These are phyloP conservation scores for Xylaria curta DNA, from an alignment of 495 filamentous ascomycete genomes.

Conservation along the genomic window DNA sequence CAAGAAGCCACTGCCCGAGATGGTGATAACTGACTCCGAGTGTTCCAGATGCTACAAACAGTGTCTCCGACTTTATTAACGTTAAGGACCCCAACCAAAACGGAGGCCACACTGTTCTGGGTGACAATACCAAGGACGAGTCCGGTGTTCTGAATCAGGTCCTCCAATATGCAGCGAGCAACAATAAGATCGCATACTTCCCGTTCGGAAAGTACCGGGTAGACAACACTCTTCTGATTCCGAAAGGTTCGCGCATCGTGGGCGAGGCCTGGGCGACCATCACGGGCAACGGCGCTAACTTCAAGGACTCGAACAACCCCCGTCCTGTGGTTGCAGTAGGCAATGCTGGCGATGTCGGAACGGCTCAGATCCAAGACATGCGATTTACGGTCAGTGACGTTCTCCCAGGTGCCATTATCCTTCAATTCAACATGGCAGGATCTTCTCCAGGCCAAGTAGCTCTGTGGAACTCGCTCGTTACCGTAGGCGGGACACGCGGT, in stretches of 20 bases:
- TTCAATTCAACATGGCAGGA: constrained; percentile 67
- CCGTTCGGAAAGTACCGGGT: constrained; percentile 58
- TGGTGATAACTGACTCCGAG: neutral
- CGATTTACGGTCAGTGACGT: constrained; percentile 55
- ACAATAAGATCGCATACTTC: constrained; percentile 52
- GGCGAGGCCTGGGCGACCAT: constrained; percentile 59
- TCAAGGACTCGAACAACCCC: constrained; percentile 57
- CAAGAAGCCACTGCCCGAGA: neutral
- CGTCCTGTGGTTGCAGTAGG: constrained; percentile 66
- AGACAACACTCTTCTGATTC: constrained; percentile 55
- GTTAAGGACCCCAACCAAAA: constrained; percentile 52
- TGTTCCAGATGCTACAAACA: neutral
- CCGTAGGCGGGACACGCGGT: constrained; percentile 65
- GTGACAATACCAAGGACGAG: constrained; percentile 49
- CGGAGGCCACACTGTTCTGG: constrained; percentile 44
- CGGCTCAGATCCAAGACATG: constrained; percentile 65
- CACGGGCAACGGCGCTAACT: constrained; percentile 55
- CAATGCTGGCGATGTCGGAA: constrained; percentile 59
- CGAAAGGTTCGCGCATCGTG: constrained; percentile 60
- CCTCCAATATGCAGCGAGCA: constrained; percentile 41
- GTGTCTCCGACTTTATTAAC: constrained; percentile 48
- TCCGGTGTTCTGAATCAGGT: constrained; percentile 47
- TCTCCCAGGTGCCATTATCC: constrained; percentile 54
- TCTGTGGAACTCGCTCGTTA: constrained; percentile 66
- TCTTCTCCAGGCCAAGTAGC: constrained; percentile 61